Evolutionary conservation across 768 basidiomycete genomes (phyloP), one percentile per base, ranked within the genome.

Genomic region (Boletus insuetus): DNA sequence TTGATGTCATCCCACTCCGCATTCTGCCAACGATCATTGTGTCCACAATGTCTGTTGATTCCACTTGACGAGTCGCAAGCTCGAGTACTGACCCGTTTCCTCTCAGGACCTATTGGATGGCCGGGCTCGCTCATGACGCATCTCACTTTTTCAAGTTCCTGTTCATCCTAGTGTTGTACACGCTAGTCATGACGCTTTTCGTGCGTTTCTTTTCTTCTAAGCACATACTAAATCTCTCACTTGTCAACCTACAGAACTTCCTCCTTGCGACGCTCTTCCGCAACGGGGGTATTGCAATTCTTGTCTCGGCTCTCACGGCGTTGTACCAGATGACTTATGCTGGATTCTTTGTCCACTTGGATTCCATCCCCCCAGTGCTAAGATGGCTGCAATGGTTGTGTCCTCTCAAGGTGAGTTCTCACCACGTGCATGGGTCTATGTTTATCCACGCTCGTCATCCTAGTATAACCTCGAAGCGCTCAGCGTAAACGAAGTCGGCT

Each of bases 371-470:
- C 4, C 89, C 91, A 3, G 92, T 95, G 2, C 79, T 98, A 1
- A 82, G 95, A 16, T 98, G 95, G 95, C 76, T 98, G 50, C 88
- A 95, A 65, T 98, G 92, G 87, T 62, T 95, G 54, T 89, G 88
- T 51, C 89, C 91, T 38, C 78, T 94, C 45, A 93, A 93, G 70
- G 69, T 72, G 42, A 17, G 59, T 38, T 44, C 17, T n/a, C 34
- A 17, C 4, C 20, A 0, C 22, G 9, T 17, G n/a, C 19, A 6
- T 40, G 5, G 17, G 6, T 7, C 3, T 11, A 5, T 31, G 8
- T 45, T 31, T 35, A 24, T 40, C 57, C 14, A 56, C 10, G 0
- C 3, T 14, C 9, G 17, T 44, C 24, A 3, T 40, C 42, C 17
- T 12, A 70, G 69, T 92, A 84, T 67, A 77, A 79, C 24, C 76